Evolutionary conservation across 1,284 basidiomycete species (phyloP), one percentile per base, ranked within the genome.

Genomic region (Moesziomyces globuligerus): DNA sequence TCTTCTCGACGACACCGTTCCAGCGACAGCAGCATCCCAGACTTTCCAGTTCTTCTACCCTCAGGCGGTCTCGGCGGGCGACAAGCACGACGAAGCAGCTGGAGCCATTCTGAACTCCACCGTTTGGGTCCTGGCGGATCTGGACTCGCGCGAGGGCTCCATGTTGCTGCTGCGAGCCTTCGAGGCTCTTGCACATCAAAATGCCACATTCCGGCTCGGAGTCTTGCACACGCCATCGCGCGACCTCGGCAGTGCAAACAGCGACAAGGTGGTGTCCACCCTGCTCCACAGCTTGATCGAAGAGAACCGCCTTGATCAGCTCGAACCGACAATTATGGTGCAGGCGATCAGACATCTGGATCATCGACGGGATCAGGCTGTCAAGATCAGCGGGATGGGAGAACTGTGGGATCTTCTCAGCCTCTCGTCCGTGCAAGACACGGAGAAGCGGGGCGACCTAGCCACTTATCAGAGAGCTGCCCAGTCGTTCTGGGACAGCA

Each of bases 71-170:
- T 15, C 47, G 15, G 43, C 70, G 86, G 13, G 83, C 84, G 0
- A 58, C 87, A 39, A 88, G 23, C 18, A 34, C 21, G 26, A 43
- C 37, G 39, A 43, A n/a, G 20, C 38, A 21, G 20, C 13, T 13
- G n/a, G 11, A 2, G 44, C 21, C n/a, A n/a, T 32, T n/a, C 36
- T 69, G 13, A 83, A 85, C 4, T 76, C 85, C 8, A 85, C 89
- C 4, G 83, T 89, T 11, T 90, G 89, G 81, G 83, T 96, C 28
- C 84, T 96, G 5, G 91, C 89, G 1, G 91, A 97, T 81, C 84
- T 97, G 5, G 90, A 96, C 75, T 87, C 85, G 7, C 81, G 83
- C 1, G 85, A 85, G 3, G 91, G 91, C 0, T 62, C 86, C 13
- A 74, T 80, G 4, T 81, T 93, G 2, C 83, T 90, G 11, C 86